Conservation (phyloP, 2,329 filamentous ascomycete genomes). For the Colletotrichum theobromicola region DNA sequence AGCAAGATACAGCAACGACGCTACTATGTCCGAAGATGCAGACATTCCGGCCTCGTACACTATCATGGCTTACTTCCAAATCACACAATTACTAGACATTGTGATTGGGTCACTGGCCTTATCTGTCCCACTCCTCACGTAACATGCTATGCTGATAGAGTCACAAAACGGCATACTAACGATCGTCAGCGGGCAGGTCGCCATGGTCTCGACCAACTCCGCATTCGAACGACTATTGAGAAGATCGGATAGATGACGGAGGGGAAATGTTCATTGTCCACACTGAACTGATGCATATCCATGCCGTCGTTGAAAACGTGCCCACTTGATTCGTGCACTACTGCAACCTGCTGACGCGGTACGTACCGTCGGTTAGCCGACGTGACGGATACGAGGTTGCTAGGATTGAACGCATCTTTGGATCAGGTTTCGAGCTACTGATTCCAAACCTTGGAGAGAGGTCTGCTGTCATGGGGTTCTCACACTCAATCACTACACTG, state of each 20-base stretch:
- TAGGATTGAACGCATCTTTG: background rate
- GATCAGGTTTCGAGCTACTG: too few relatives aligned
- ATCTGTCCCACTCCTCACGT: background rate
- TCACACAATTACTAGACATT: background rate
- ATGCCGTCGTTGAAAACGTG: background rate
- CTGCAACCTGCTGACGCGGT: background rate
- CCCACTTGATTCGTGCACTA: background rate
- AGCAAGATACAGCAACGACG: too few relatives aligned
- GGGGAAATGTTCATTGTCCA: background rate
- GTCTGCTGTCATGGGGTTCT: too few relatives aligned
- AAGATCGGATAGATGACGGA: background rate
- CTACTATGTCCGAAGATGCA: too few relatives aligned
- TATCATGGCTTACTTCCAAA: background rate
- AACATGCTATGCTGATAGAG: background rate
- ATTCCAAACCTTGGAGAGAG: too few relatives aligned
- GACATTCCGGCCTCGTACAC: background rate
- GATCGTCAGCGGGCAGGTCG: background rate
- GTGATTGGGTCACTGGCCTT: background rate
- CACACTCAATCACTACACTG: too few relatives aligned
- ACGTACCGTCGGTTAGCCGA: background rate
- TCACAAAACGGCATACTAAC: background rate
- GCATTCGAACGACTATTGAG: background rate
- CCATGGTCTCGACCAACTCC: background rate
- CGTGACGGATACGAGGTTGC: background rate
- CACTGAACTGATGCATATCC: background rate